Base-by-base conservation (phyloP, 2,329 filamentous ascomycete genomes). In the Aspergillus japonicus region DNA sequence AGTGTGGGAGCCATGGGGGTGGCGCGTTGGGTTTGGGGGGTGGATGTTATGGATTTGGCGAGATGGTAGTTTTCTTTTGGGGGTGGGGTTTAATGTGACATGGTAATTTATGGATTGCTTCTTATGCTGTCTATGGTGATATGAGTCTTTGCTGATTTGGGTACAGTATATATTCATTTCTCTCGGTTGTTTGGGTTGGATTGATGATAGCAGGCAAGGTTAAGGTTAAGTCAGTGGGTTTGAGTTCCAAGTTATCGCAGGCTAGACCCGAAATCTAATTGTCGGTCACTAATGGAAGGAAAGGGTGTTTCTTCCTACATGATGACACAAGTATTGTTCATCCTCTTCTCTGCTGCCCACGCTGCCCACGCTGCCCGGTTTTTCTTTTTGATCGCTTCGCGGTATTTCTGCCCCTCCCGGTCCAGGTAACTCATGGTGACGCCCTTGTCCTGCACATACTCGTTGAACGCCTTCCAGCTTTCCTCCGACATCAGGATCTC, bases 1-100 rank as follows among this genome's bases (percentile, higher is more conserved):
- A 96, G 91, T 72, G 65, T 92, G 19, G 85, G 88, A 4, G 90
- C 88, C 4, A 96, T 98, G 86, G 80, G 78, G 0, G 76, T 85
- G 56, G 71, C 76, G 1, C 64, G 70, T 47, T 75, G 71, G 63
- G 51, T 66, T 29, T 78, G 75, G 75, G 69, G 63, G 23, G 49
- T 75, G 7, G 62, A 62, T 44, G 31, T 63, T 48, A n/a, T 14
- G 47, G 33, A 24, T 26, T 54, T 56, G 39, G 39, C 5, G 8
- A 19, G 47, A 14, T 55, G 53, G 44, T 55, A 35, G 14, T 29
- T n/a, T 23, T 29, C 11, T 23, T 14, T 44, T 10, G 7, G 26
- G 26, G 26, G 7, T 29, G 2, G 26, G 2, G 26, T 6, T 6
- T 29, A 29, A 29, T 53, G 5, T 47, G 14, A 24, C 19, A 21